These are phyloP conservation scores for Globisporangium sylvaticum DNA, from an alignment of 352 stramenopile species.

Conservation along the genomic window DNA sequence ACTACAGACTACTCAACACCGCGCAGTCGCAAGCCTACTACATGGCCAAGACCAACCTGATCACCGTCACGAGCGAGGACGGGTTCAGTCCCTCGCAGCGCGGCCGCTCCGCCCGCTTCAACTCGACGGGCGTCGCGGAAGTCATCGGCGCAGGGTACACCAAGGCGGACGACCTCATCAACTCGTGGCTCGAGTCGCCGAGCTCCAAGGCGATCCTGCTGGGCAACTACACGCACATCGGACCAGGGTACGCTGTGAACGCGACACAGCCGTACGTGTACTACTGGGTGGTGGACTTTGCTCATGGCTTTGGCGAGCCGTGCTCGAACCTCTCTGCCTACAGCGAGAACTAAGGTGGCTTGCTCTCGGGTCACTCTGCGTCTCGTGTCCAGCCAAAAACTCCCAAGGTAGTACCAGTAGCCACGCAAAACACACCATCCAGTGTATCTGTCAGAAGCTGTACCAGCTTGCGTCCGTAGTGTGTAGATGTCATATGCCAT, in stretches of 20 bases:
- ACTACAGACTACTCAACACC: slow-evolving; percentile 18
- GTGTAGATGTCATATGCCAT: background rate
- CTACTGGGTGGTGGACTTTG: slow-evolving; percentile 28
- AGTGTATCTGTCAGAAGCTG: background rate
- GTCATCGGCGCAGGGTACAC: slow-evolving; percentile 22
- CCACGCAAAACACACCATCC: background rate
- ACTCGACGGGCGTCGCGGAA: slow-evolving; percentile 24
- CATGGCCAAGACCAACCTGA: slow-evolving; percentile 18
- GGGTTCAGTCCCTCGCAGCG: slow-evolving; percentile 19
- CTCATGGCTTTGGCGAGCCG: background rate
- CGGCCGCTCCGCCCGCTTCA: slow-evolving; percentile 21
- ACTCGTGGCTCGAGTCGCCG: slow-evolving; percentile 20
- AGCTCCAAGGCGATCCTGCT: slow-evolving; percentile 11
- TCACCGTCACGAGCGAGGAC: slow-evolving; percentile 15
- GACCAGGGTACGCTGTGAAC: slow-evolving; percentile 23
- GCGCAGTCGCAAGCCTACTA: slow-evolving; percentile 22
- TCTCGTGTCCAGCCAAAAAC: background rate
- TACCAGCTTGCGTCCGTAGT: background rate
- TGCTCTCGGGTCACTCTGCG: background rate
- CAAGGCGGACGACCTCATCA: slow-evolving; percentile 13
- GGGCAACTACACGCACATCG: slow-evolving; percentile 24
- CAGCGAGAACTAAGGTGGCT: background rate
- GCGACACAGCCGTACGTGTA: slow-evolving; percentile 16
- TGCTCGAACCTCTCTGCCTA: slow-evolving; percentile 4
- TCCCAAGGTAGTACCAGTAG: background rate